phyloP scores from a whole-genome alignment of 495 filamentous ascomycete species.

The Neurospora sp. region DNA sequence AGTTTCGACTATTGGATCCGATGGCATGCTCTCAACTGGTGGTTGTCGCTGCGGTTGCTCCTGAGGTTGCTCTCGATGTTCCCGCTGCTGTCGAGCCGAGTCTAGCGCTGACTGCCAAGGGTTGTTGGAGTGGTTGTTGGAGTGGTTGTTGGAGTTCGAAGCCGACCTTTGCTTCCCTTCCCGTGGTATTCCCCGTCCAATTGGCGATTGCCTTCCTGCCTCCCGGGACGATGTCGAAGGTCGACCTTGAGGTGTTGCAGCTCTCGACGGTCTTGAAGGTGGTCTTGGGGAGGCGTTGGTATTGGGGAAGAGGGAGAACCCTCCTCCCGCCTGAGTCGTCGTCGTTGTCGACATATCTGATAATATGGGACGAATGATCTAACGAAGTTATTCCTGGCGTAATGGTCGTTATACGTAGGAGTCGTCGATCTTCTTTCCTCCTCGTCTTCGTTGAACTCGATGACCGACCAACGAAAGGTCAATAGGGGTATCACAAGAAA shows the following conservation, averaged over 20 bases:
- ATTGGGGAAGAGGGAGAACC: slow-evolving; percentile 43
- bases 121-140: slow-evolving; percentile 23
- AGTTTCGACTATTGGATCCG: slow-evolving; percentile 18
- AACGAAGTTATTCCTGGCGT: not conserved
- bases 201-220: slow-evolving; percentile 24
- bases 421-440: not conserved
- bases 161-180: slow-evolving; percentile 23
- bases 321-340: slow-evolving; percentile 27
- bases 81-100: slow-evolving; percentile 5
- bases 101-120: slow-evolving; percentile 25
- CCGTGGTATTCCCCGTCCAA: slow-evolving; percentile 15
- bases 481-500: not conserved
- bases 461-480: not conserved
- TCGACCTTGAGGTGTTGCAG: slow-evolving; percentile 27
- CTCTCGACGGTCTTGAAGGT: slow-evolving; percentile 26
- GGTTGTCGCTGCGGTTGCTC: slow-evolving; percentile 5
- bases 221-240: slow-evolving; percentile 19
- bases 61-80: slow-evolving; percentile 5
- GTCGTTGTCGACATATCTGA: not conserved
- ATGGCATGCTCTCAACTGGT: slow-evolving; percentile 7
- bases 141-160: slow-evolving; percentile 15
- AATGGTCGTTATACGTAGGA: not conserved
- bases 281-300: slow-evolving; percentile 24
- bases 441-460: not conserved
- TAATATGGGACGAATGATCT: not conserved